Conservation (phyloP, 208 protist genomes). For the Wallacemonas sp. region DNA sequence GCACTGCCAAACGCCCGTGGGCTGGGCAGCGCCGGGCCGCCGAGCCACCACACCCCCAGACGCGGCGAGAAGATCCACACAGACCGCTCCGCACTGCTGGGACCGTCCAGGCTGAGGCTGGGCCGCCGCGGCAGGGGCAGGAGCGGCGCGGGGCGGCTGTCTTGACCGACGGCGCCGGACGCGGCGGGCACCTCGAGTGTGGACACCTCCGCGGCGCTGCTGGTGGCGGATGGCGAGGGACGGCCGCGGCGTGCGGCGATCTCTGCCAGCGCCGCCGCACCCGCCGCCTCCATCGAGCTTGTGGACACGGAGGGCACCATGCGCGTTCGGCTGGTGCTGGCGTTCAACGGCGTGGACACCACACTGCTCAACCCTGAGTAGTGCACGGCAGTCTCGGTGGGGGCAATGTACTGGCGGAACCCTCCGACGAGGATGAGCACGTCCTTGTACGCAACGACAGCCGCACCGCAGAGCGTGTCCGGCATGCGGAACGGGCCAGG, state of each 20-base stretch:
- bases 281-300: constrained; percentile 4
- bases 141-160: background rate
- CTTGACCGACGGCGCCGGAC: background rate
- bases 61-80: constrained; percentile 46
- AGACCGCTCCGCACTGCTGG: constrained; percentile 22
- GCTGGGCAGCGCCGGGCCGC: constrained; percentile 27
- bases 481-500: constrained; percentile 27
- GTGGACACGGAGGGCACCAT: constrained; percentile 8
- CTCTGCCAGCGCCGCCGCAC: background rate
- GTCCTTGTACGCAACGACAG: constrained; percentile 21
- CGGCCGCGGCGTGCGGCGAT: background rate
- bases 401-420: constrained; percentile 25
- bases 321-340: background rate
- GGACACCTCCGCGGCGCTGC: background rate
- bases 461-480: constrained; percentile 28
- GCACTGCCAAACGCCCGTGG: constrained; percentile 40
- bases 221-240: background rate
- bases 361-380: constrained; percentile 33
- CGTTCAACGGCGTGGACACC: constrained; percentile 23
- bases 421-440: constrained; percentile 34
- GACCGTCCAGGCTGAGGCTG: constrained; percentile 20
- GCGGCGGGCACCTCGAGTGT: background rate
- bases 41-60: constrained; percentile 22
- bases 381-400: constrained; percentile 27
- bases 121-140: constrained; percentile 12